Conservation (phyloP, 2,329 filamentous ascomycete genomes). For the Fusarium sublunatum region DNA sequence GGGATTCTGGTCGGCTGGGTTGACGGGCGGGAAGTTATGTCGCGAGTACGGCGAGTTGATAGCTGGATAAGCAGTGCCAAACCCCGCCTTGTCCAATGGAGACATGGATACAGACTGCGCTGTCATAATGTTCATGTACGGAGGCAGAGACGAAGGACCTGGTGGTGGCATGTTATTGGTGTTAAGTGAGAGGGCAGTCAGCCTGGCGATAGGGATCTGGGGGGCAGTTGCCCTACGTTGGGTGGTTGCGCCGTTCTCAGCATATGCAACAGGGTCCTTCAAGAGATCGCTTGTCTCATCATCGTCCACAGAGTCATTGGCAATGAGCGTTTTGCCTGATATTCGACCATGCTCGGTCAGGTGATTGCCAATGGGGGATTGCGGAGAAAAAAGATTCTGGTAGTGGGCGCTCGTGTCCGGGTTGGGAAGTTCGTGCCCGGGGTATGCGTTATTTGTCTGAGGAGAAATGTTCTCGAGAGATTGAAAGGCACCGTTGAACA, state of each 20-base stretch:
- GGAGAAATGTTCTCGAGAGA: constrained; percentile 71
- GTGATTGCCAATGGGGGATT: constrained; percentile 78
- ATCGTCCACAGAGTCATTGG: constrained; percentile 70
- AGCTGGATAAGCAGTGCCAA: constrained; percentile 36
- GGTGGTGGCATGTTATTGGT: constrained; percentile 63
- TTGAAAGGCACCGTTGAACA: constrained; percentile 72
- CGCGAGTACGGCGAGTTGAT: constrained; percentile 67
- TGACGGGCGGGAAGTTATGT: constrained; percentile 83
- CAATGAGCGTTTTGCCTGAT: constrained; percentile 78
- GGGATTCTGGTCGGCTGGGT: constrained; percentile 95
- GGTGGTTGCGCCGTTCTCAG: constrained; percentile 63
- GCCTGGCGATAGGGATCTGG: constrained; percentile 74
- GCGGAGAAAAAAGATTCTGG: constrained; percentile 76
- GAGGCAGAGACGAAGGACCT: constrained; percentile 65
- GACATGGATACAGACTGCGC: constrained; percentile 48
- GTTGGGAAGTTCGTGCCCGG: constrained; percentile 68
- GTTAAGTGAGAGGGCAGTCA: constrained; percentile 77
- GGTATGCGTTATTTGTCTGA: constrained; percentile 65
- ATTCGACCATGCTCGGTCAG: constrained; percentile 70
- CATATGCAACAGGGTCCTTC: constrained; percentile 77
- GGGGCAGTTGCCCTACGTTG: constrained; percentile 76
- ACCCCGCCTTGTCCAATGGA: constrained; percentile 11
- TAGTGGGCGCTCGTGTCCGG: constrained; percentile 65
- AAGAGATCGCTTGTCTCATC: constrained; percentile 79
- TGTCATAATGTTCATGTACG: constrained; percentile 56